phyloP scores from a whole-genome alignment of 2,329 filamentous ascomycete species.

The Arthrobotrys musiformis region DNA sequence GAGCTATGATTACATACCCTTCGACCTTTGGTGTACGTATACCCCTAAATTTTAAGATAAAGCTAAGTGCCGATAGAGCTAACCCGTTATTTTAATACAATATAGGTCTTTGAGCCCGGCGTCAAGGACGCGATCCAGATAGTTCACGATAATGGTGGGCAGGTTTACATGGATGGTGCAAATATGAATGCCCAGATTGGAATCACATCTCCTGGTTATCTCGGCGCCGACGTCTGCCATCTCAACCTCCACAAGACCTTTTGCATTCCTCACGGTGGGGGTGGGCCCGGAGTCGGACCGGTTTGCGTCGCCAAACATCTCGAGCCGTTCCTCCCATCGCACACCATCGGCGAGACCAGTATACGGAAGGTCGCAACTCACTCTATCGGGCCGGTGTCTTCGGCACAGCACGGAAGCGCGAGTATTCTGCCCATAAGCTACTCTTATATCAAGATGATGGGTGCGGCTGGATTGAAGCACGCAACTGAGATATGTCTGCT shows the following conservation, averaged over 20 bases:
- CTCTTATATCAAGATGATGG: slow-evolving; percentile 97
- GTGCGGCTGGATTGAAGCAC: slow-evolving; percentile 80
- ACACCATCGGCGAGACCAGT: slow-evolving; percentile 67
- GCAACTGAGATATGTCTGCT: slow-evolving; percentile 93
- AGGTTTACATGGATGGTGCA: slow-evolving; percentile 98
- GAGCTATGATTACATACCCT: slow-evolving; percentile 97
- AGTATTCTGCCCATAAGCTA: slow-evolving; percentile 94
- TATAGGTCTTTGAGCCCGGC: slow-evolving; percentile 80
- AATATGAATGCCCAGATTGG: slow-evolving; percentile 99
- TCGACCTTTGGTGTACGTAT: slow-evolving; percentile 79
- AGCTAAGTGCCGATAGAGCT: background rate
- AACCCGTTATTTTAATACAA: background rate
- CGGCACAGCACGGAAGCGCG: slow-evolving; percentile 85
- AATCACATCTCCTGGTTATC: slow-evolving; percentile 91
- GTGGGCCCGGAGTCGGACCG: slow-evolving; percentile 90
- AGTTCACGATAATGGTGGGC: slow-evolving; percentile 86
- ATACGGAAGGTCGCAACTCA: slow-evolving; percentile 66
- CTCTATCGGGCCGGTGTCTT: slow-evolving; percentile 78
- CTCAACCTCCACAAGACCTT: slow-evolving; percentile 99
- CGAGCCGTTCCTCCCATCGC: slow-evolving; percentile 77
- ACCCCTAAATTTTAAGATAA: background rate
- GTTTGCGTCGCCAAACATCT: slow-evolving; percentile 91
- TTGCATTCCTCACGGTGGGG: slow-evolving; percentile 95
- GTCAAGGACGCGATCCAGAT: slow-evolving; percentile 86
- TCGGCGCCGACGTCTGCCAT: slow-evolving; percentile 96